These are phyloP conservation scores for Mitragyna speciosa DNA, from an alignment of 257 asterid species.

Conservation along the genomic window DNA sequence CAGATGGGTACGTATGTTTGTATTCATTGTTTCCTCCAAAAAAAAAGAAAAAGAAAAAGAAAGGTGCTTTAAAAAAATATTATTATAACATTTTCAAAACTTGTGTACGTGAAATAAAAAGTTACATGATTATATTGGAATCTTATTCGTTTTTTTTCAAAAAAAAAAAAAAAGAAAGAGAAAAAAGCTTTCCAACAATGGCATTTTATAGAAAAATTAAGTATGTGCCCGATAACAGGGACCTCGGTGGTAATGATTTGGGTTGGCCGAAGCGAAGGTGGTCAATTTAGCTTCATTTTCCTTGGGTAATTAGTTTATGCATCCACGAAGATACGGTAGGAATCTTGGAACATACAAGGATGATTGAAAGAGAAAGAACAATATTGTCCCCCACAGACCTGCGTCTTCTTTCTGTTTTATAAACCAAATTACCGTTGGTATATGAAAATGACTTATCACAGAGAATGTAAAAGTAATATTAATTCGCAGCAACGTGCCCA, in stretches of 20 bases:
- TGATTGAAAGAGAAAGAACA: constrained; percentile 14
- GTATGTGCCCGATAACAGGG: neutral
- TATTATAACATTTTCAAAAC: too few relatives aligned
- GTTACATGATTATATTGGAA: too few relatives aligned
- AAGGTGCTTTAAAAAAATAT: too few relatives aligned
- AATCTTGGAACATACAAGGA: constrained; percentile 11
- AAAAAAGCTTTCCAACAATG: too few relatives aligned
- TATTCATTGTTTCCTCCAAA: too few relatives aligned
- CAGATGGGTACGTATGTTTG: too few relatives aligned
- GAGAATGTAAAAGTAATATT: neutral
- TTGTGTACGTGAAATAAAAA: too few relatives aligned
- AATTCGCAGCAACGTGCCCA: neutral
- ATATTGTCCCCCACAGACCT: constrained; percentile 21
- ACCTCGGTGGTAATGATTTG: neutral
- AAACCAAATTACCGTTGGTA: constrained; percentile 11
- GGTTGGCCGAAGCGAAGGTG: neutral
- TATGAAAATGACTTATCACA: constrained; percentile 16
- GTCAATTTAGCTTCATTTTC: neutral
- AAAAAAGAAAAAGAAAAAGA: too few relatives aligned
- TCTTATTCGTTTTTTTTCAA: too few relatives aligned
- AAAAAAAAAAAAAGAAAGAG: too few relatives aligned
- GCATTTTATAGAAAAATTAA: too few relatives aligned
- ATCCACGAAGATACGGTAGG: constrained; percentile 6
- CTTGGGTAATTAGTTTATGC: neutral
- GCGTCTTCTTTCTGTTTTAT: constrained; percentile 4